Base-by-base conservation (phyloP, 1,284 basidiomycete genomes). In the Peniophora sp. region DNA sequence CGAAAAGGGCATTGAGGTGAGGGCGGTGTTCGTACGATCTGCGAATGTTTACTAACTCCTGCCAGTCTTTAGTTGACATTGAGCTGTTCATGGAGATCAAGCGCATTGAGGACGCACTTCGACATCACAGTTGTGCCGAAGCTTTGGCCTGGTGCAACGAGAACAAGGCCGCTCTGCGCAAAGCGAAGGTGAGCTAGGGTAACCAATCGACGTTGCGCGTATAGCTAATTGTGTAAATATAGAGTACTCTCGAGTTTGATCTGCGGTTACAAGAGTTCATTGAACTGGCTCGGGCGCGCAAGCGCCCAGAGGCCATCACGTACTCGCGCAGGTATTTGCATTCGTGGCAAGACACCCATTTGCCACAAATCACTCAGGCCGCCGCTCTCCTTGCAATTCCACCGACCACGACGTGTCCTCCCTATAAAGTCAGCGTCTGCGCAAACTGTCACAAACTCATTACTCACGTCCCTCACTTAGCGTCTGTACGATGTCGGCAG, bases 131-230 rank as follows among this genome's bases (percentile, higher is more conserved):
- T 60, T 93, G 92, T 58, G 73, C 85, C 1, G 88, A 94, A 65
- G 96, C 95, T 3, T 72, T 99, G 42, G 78, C 83, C 14, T 99
- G 96, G 96, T 98, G 95, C 60, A 92, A 82, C 53, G 97, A 99
- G 74, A 97, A 99, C 70, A 91, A 96, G 65, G 80, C 83, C 24
- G 86, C 90, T 8, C 75, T 99, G 51, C 84, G 92, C 53, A 98
- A 97, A 73, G 81, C 86, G 61, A 93, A 91, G 76, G 93, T 87
- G 52, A 56, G 76, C 62, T 24, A 9, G 47, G n/a, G n/a, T n/a
- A n/a, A n/a, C n/a, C n/a, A n/a, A n/a, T n/a, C n/a, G n/a, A n/a
- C n/a, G n/a, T n/a, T n/a, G n/a, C n/a, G n/a, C n/a, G n/a, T n/a
- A n/a, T 47, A 14, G 34, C 42, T 12, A 15, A 50, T 52, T 54